Evolutionary conservation across 2,329 filamentous ascomycete genomes (phyloP), one percentile per base, ranked within the genome.

Genomic region (Chaetothyriales sp.): DNA sequence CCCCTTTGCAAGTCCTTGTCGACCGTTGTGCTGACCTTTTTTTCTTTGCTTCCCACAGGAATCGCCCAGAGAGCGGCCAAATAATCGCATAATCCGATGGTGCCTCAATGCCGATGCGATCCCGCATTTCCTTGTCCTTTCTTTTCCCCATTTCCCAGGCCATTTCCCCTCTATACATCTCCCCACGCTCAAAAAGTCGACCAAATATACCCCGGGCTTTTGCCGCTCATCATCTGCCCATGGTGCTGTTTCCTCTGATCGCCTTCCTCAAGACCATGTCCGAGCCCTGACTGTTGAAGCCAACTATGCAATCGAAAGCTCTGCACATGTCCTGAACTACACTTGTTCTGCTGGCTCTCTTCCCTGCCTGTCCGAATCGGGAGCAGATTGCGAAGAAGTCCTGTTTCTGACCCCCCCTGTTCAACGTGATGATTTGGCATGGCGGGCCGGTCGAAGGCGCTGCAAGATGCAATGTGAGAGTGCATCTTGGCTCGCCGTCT

Each of bases 141-240:
- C 81, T 62, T 87, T 85, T 71, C 80, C 76, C 54, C 81, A 85
- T 66, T 87, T 82, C 65, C 81, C 86, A 65, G 76, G 78, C 55
- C 84, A 89, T 66, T 86, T 85, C 70, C 80, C 83, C 18, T 75
- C 85, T 58, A 74, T 88, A 49, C 83, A 89, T 63, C 75, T 83
- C 64, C 77, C 83, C 37, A 85, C 83, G 7, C 86, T 88, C 67
- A 77, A 80, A 77, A 80, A 62, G 76, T 85, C 50, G 72, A 77
- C 55, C 75, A 81, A 56, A 77, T 80, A 46, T 81, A 83, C 64
- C 79, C 81, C 54, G 81, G 82, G 57, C 73, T 88, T 55, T 70
- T 86, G 48, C 74, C 85, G 54, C 75, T 76, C 55, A 84, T 89
- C 73, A 80, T 84, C 61, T 86, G 81, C 64, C 64, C 74, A 86